Evolutionary conservation across 176 grass and related monocot species (phyloP).

Genomic region (Cocos nucifera): DNA sequence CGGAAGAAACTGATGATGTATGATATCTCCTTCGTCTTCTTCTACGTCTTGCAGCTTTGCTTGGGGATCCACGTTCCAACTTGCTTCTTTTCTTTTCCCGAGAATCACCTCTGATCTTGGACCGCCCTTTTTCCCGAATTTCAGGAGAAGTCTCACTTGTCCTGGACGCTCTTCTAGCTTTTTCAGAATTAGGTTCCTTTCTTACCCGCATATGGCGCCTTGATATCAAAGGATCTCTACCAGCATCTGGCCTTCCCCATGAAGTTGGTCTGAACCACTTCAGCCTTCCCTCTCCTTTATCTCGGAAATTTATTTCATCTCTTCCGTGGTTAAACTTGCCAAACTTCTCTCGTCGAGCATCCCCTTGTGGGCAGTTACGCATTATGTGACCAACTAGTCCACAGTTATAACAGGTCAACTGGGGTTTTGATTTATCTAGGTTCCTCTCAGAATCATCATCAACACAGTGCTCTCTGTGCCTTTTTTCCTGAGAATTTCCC

Average conservation of each 20-base stretch:
- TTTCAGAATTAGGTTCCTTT: slow-evolving; percentile 26
- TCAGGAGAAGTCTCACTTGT: slow-evolving; percentile 18
- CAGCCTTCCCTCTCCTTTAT: slow-evolving; percentile 17
- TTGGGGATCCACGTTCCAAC: neutral
- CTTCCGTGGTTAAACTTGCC: slow-evolving; percentile 23
- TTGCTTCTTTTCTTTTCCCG: slow-evolving; percentile 26
- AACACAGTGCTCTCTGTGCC: slow-evolving; percentile 17
- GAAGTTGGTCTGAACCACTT: slow-evolving; percentile 20
- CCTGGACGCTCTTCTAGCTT: slow-evolving; percentile 1
- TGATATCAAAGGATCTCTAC: slow-evolving; percentile 22
- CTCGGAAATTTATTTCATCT: slow-evolving; percentile 27
- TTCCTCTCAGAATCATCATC: slow-evolving; percentile 17
- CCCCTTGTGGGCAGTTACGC: slow-evolving; percentile 13
- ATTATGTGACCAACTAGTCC: slow-evolving; percentile 27
- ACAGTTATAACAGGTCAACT: slow-evolving; percentile 31
- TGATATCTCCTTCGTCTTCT: slow-evolving; percentile 11
- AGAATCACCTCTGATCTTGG: slow-evolving; percentile 11
- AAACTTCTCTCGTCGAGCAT: neutral
- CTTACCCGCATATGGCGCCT: slow-evolving; percentile 9
- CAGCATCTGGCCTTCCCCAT: slow-evolving; percentile 15
- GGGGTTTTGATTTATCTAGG: slow-evolving; percentile 28
- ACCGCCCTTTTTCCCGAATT: neutral
- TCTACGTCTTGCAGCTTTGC: neutral
- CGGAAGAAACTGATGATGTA: slow-evolving; percentile 23
- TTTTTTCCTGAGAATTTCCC: slow-evolving; percentile 21